Base-by-base conservation (phyloP, 2,329 filamentous ascomycete genomes). In the Penicillium sp. region DNA sequence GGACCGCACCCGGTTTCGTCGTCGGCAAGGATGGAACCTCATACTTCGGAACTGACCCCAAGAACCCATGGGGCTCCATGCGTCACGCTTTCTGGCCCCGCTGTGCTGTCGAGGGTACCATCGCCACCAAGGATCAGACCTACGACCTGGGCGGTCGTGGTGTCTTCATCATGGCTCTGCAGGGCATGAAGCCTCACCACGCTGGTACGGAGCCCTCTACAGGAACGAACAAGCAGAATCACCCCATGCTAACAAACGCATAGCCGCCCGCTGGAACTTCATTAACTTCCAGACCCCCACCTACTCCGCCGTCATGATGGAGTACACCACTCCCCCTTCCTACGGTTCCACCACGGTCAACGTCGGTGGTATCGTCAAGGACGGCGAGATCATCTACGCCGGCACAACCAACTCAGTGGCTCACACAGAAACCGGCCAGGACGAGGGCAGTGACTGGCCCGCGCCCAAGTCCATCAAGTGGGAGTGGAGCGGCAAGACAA, bases 111-210 rank as follows among this genome's bases (percentile, higher is more conserved):
- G 88, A 93, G 74, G 94, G 94, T 49, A 89, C 83, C 63, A 91
- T 97, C 72, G 85, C 89, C 60, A 96, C 91, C 57, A 83, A 89
- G 66, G 86, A 90, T 34, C 90, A 91, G 46, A 85, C 88, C 37
- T 80, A 96, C 59, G 87, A 96, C 72, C 86, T 96, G 72, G 87
- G 85, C 68, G 93, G 93, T 54, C 84, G 81, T 60, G 91, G 86
- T 32, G 79, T 95, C 67, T 93, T 91, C 76, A 81, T 88, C 62
- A 88, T 94, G 73, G 92, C 91, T 39, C 79, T 97, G 48, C 94
- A 97, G 78, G 94, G 92, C 72, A 97, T 97, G 93, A 99, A 99
- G 82, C 94, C 94, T 39, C 94, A 99, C 74, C 95, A 99, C 72
- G 89, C 91, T 56, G 92, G 83, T 86, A 78, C 66, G 77, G 66